Percentiles rank a stretch among this genome's conserved stretches.
Evolutionary conservation across 306 rosid species (phyloP).

Genomic region (Begonia peltatifolia): DNA sequence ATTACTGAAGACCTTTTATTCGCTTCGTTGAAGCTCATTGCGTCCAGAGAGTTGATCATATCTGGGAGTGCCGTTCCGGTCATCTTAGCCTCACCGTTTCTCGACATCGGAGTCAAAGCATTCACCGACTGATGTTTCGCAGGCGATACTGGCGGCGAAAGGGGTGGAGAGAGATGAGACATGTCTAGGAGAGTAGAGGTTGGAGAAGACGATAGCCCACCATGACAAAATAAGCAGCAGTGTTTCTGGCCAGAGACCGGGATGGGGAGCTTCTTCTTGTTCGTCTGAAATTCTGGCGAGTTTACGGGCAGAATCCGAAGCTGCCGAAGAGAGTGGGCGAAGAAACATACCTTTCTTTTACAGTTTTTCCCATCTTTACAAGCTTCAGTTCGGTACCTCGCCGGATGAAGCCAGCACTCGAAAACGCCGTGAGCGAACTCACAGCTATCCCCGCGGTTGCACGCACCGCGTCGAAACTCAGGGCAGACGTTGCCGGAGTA

Average conservation of each 20-base stretch:
- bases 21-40: slow-evolving; percentile 35
- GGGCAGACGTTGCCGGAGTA: slow-evolving; percentile 67
- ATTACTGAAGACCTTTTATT: slow-evolving; percentile 9
- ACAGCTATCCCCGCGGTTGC: slow-evolving; percentile 59
- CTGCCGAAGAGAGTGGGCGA: slow-evolving; percentile 71
- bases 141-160: slow-evolving; percentile 60
- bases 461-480: slow-evolving; percentile 59
- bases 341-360: slow-evolving; percentile 76
- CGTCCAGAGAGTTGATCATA: slow-evolving; percentile 45
- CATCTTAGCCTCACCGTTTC: slow-evolving; percentile 15
- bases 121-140: slow-evolving; percentile 16
- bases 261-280: slow-evolving; percentile 22
- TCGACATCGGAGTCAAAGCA: slow-evolving; percentile 26
- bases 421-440: slow-evolving; percentile 85
- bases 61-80: slow-evolving; percentile 30
- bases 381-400: slow-evolving; percentile 80
- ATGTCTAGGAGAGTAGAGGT: slow-evolving; percentile 58
- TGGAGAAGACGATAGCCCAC: slow-evolving; percentile 35
- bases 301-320: slow-evolving; percentile 42
- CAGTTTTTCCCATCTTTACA: slow-evolving; percentile 88
- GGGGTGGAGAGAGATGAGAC: slow-evolving; percentile 57
- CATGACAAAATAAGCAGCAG: slow-evolving; percentile 35
- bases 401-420: slow-evolving; percentile 90
- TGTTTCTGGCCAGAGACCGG: slow-evolving; percentile 23
- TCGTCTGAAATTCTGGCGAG: slow-evolving; percentile 21